A percentile compares a stretch with the other conserved stretches of the same genome.
These are phyloP conservation scores for Rhizoclosmatium sp. DNA, from an alignment of 192 early-diverging fungal genomes.

Conservation along the genomic window DNA sequence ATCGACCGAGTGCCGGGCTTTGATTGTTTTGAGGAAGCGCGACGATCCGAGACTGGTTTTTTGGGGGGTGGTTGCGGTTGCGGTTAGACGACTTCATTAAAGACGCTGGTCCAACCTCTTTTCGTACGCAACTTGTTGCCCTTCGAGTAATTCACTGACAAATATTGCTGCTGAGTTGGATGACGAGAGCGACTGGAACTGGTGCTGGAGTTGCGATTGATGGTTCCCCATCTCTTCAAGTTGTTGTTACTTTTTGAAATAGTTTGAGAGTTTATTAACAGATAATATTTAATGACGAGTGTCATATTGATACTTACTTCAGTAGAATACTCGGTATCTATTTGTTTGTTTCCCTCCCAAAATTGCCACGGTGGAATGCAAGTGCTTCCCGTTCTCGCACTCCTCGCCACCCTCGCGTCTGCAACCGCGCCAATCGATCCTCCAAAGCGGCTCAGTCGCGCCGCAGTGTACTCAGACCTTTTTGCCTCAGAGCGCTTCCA, in stretches of 20 bases:
- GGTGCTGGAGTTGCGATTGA: slow-evolving; percentile 8
- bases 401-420: not conserved
- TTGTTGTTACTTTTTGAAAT: too few species aligned
- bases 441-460: not conserved
- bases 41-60: slow-evolving; percentile 80
- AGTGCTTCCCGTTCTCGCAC: not conserved
- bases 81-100: not conserved
- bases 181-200: not conserved
- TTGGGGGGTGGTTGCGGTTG: not conserved
- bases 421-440: not conserved
- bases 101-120: slow-evolving; percentile 12
- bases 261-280: too few species aligned
- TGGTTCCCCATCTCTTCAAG: not conserved
- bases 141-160: slow-evolving; percentile 6
- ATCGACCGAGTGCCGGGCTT: slow-evolving; percentile 70
- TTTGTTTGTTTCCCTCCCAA: too few species aligned
- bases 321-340: too few species aligned
- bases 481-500: not conserved
- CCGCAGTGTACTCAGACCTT: not conserved
- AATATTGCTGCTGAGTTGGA: slow-evolving; percentile 20
- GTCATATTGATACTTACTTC: too few species aligned
- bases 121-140: slow-evolving; percentile 9
- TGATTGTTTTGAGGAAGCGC: slow-evolving; percentile 95
- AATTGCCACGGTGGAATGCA: too few species aligned
- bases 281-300: too few species aligned